phyloP scores from a whole-genome alignment of 139 green algal genomes.

The Asterochloris sp. region DNA sequence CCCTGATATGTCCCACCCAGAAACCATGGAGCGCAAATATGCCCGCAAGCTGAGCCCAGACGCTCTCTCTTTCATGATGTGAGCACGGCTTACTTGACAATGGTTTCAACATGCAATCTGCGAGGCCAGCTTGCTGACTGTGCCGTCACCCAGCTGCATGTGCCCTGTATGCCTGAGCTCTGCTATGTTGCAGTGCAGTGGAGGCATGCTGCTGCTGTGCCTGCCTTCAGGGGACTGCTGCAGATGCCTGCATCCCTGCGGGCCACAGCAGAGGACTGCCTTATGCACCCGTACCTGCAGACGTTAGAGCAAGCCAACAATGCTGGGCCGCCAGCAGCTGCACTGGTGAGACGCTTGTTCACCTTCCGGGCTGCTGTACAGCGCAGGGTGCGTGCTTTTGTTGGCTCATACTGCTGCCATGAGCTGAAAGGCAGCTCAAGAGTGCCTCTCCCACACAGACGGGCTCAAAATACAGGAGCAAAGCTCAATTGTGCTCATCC shows the following conservation, averaged over 20 bases:
- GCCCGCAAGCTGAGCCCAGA: not conserved
- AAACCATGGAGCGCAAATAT: slow-evolving; percentile 10
- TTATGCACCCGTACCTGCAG: slow-evolving; percentile 1
- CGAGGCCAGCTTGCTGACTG: too few species aligned
- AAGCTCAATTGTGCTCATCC: too few species aligned
- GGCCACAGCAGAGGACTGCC: slow-evolving; percentile 4
- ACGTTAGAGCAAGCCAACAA: not conserved
- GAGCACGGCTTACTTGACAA: not conserved
- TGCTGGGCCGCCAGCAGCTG: too few species aligned
- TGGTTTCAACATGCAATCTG: too few species aligned
- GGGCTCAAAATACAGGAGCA: too few species aligned
- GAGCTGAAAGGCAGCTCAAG: too few species aligned
- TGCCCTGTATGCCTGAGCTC: not conserved
- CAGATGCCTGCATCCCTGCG: slow-evolving; percentile 11
- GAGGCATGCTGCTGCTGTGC: not conserved
- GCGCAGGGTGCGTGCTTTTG: too few species aligned
- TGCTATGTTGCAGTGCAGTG: not conserved
- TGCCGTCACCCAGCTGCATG: not conserved
- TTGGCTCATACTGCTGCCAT: too few species aligned
- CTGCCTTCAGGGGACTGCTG: slow-evolving; percentile 4
- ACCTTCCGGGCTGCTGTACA: too few species aligned
- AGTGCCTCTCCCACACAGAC: too few species aligned
- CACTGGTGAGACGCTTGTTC: too few species aligned
- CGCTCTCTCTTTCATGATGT: slow-evolving; percentile 11
- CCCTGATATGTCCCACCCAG: slow-evolving; percentile 12